Conservation (phyloP, 768 basidiomycete species). For the Favolaschia claudopus region DNA sequence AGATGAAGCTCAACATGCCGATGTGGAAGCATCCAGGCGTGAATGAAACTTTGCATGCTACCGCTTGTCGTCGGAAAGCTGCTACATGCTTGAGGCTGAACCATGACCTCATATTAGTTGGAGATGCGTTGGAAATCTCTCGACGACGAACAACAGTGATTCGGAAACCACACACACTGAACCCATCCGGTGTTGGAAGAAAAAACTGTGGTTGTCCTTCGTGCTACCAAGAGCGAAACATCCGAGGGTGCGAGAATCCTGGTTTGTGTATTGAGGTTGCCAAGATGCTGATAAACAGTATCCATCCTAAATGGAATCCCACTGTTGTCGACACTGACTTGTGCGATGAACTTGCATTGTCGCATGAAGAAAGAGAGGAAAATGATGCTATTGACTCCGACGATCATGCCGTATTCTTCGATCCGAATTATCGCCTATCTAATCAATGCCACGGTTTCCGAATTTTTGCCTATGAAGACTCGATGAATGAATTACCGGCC, state of each 20-base stretch:
- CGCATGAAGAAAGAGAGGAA: not conserved
- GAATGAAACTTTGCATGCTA: too few species aligned
- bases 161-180: not conserved
- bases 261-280: conserved; percentile 5
- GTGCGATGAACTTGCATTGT: conserved; percentile 1
- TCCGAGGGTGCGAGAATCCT: not conserved
- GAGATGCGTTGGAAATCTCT: not conserved
- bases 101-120: too few species aligned
- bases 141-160: not conserved
- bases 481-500: not conserved
- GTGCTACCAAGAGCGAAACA: not conserved
- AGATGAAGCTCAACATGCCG: too few species aligned
- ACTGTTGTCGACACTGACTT: not conserved
- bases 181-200: conserved; percentile 2
- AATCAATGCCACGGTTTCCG: not conserved
- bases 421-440: conserved; percentile 4
- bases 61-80: too few species aligned
- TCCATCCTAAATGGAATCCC: conserved; percentile 10
- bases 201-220: not conserved
- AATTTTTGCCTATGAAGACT: conserved; percentile 3
- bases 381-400: not conserved
- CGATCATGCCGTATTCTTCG: not conserved
- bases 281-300: not conserved
- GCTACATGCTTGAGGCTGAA: too few species aligned
- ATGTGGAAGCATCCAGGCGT: too few species aligned